These are phyloP conservation scores for Phaeosphaeria sp. DNA, from an alignment of 2,329 filamentous ascomycete genomes.

Conservation along the genomic window DNA sequence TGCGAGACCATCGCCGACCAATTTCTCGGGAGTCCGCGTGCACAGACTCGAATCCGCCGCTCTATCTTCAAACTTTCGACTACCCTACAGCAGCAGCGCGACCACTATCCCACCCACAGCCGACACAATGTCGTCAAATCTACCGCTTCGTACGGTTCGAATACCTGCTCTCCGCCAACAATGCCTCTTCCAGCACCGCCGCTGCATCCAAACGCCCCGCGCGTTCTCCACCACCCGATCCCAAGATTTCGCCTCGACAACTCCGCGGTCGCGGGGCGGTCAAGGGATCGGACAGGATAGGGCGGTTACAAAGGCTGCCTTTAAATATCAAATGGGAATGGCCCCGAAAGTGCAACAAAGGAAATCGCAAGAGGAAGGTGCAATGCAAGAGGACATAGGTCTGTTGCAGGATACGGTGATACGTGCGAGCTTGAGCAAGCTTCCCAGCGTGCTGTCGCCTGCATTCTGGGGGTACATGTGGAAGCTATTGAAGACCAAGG, in stretches of 20 bases:
- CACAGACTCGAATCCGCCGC: constrained; percentile 5
- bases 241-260: constrained; percentile 34
- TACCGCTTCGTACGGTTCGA: constrained; percentile 31
- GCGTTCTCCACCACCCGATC: constrained; percentile 12
- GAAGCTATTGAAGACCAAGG: constrained; percentile 24
- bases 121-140: constrained; percentile 33
- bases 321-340: constrained; percentile 5
- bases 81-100: constrained; percentile 7
- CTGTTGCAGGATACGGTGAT: constrained; percentile 29
- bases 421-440: constrained; percentile 19
- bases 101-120: constrained; percentile 9
- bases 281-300: constrained; percentile 11
- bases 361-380: constrained; percentile 9
- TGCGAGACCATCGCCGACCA: not conserved
- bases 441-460: constrained; percentile 9
- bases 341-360: constrained; percentile 15
- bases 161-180: constrained; percentile 31
- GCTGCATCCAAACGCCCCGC: constrained; percentile 7
- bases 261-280: constrained; percentile 15
- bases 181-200: constrained; percentile 32
- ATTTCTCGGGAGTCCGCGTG: constrained; percentile 15
- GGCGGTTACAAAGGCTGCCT: constrained; percentile 14
- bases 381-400: constrained; percentile 30
- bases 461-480: constrained; percentile 25
- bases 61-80: constrained; percentile 21